Percentiles rank a stretch among this genome's conserved stretches.
These are phyloP conservation scores for Fusarium musae DNA, from an alignment of 2,329 filamentous ascomycete genomes.

Conservation along the genomic window DNA sequence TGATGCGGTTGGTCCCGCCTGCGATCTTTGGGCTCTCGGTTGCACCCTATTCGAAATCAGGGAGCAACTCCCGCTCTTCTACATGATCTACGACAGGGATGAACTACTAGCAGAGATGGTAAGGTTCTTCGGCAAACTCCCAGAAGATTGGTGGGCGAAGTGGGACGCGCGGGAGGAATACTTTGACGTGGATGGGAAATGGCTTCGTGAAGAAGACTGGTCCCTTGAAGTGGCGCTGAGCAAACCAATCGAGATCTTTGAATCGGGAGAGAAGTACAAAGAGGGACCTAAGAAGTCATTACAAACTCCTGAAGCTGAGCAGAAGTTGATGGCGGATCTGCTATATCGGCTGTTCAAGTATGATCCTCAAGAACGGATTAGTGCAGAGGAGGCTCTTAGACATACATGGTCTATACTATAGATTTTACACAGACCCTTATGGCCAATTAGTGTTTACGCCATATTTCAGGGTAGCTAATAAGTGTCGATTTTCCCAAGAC, in stretches of 20 bases:
- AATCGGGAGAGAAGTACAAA: background rate
- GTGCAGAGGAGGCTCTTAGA: conserved; percentile 21
- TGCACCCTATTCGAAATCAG: conserved; percentile 51
- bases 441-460: too few species aligned
- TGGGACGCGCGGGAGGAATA: conserved; percentile 41
- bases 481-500: too few species aligned
- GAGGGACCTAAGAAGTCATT: background rate
- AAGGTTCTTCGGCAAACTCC: conserved; percentile 47
- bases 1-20: conserved; percentile 19
- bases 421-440: too few species aligned
- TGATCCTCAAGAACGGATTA: conserved; percentile 25
- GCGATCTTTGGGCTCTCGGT: conserved; percentile 50
- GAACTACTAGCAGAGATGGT: conserved; percentile 45
- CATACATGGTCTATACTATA: conserved; percentile 42
- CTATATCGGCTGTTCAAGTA: conserved; percentile 38
- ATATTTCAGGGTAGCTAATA: too few species aligned
- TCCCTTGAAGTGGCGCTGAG: conserved; percentile 12
- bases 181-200: conserved; percentile 36
- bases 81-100: conserved; percentile 44
- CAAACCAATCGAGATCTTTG: background rate
- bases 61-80: conserved; percentile 44
- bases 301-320: conserved; percentile 26
- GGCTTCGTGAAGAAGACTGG: conserved; percentile 1
- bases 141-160: conserved; percentile 46
- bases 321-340: conserved; percentile 41